Evolutionary conservation across 139 green algal genomes (phyloP).

Genomic region (Micractinium sp.): DNA sequence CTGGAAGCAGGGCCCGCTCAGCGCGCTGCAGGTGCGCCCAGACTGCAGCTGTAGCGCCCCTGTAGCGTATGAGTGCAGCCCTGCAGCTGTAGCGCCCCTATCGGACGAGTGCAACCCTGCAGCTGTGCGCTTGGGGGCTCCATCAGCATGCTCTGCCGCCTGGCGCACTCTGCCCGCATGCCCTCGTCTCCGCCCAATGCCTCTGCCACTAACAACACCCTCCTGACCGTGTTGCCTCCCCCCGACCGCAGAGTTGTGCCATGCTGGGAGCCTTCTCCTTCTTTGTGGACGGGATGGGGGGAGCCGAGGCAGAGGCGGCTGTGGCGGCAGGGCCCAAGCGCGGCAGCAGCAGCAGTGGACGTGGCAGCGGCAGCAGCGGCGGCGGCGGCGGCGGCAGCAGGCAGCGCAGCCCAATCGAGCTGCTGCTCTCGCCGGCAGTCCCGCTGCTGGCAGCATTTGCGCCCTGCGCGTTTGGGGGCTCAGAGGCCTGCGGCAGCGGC

Average conservation of each 20-base stretch:
- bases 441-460: constrained; percentile 29
- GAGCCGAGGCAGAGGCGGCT: neutral
- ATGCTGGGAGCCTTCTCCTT: constrained; percentile 54
- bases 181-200: no score
- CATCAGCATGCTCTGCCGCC: no score
- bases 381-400: neutral
- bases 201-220: no score
- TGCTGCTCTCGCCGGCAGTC: constrained; percentile 21
- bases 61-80: no score
- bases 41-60: no score
- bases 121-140: no score
- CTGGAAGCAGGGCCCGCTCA: constrained; percentile 44
- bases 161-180: no score
- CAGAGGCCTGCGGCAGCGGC: neutral
- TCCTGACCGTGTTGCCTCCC: neutral
- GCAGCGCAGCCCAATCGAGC: neutral
- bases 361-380: neutral
- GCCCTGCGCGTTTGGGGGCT: constrained; percentile 18
- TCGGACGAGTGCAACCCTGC: no score
- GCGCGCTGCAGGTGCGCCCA: constrained; percentile 29
- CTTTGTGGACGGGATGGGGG: constrained; percentile 46
- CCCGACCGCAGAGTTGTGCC: constrained; percentile 40
- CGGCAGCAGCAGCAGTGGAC: constrained; percentile 5
- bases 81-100: no score
- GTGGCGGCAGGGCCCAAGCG: neutral